Evolutionary conservation across 2,329 filamentous ascomycete species (phyloP).

Genomic region (Nemania sp.): DNA sequence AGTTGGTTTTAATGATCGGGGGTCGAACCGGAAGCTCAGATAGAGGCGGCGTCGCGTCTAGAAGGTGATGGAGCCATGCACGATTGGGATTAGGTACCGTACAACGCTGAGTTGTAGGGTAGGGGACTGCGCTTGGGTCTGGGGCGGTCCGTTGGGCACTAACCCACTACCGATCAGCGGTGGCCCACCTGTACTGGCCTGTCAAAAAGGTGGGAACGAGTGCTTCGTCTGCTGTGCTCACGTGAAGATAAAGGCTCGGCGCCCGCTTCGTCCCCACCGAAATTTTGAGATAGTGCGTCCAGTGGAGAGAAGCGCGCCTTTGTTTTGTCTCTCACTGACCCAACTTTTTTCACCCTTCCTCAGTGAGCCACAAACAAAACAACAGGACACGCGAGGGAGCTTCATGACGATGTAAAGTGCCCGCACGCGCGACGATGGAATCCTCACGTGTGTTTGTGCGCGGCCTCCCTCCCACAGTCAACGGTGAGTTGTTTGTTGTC

Average conservation of each 20-base stretch:
- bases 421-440: constrained; percentile 38
- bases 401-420: background rate
- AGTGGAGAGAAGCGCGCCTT: background rate
- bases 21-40: background rate
- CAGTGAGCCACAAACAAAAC: constrained; percentile 5
- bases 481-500: constrained; percentile 52
- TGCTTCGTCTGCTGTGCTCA: constrained; percentile 2
- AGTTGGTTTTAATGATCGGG: constrained; percentile 2
- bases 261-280: constrained; percentile 13
- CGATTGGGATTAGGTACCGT: no score
- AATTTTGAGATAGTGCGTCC: background rate
- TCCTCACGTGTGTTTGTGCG: constrained; percentile 78
- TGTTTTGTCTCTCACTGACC: background rate
- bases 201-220: background rate
- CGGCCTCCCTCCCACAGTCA: constrained; percentile 82
- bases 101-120: background rate
- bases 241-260: constrained; percentile 28
- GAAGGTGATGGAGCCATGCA: no score
- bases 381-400: background rate
- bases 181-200: no score
- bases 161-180: background rate
- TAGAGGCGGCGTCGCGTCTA: constrained; percentile 1
- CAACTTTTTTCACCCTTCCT: constrained; percentile 16
- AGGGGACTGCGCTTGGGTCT: background rate
- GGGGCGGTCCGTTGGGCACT: background rate